Percentiles rank a stretch among this genome's conserved stretches.
Evolutionary conservation across 768 basidiomycete species (phyloP).

Genomic region (Phaffia tasmanica): DNA sequence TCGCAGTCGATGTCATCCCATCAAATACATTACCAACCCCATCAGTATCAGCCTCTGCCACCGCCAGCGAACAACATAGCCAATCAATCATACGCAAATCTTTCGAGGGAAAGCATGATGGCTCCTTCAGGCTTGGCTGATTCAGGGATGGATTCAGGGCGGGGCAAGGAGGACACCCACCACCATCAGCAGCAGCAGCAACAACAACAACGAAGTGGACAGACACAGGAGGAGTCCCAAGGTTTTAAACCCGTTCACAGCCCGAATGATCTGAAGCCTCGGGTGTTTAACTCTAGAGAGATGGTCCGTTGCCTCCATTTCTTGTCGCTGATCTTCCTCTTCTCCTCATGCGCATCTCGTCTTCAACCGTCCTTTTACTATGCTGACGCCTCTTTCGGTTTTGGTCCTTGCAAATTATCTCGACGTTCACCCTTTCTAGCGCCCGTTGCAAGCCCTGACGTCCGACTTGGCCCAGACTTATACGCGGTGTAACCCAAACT

Average conservation of each 20-base stretch:
- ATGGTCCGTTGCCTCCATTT: background rate
- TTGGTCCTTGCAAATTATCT: background rate
- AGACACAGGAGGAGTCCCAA: background rate
- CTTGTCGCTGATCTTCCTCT: background rate
- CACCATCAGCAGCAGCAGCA: conserved; percentile 6
- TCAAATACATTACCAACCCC: background rate
- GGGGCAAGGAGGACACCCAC: background rate
- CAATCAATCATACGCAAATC: conserved; percentile 5
- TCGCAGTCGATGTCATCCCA: no score
- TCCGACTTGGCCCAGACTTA: conserved; percentile 81
- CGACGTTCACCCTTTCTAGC: conserved; percentile 3
- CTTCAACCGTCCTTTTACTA: background rate
- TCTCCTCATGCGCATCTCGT: background rate
- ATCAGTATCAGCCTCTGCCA: background rate
- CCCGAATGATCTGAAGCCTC: no score
- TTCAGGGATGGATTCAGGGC: no score
- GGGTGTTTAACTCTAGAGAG: no score
- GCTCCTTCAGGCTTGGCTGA: no score
- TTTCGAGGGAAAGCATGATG: conserved; percentile 3
- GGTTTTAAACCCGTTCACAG: no score
- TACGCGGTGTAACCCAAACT: conserved; percentile 84
- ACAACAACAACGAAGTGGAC: conserved; percentile 3
- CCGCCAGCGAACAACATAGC: background rate
- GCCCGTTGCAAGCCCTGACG: conserved; percentile 62
- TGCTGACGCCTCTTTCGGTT: background rate